Evolutionary conservation across 192 early-diverging fungal genomes (phyloP).

Genomic region (Umbelopsis vinacea): DNA sequence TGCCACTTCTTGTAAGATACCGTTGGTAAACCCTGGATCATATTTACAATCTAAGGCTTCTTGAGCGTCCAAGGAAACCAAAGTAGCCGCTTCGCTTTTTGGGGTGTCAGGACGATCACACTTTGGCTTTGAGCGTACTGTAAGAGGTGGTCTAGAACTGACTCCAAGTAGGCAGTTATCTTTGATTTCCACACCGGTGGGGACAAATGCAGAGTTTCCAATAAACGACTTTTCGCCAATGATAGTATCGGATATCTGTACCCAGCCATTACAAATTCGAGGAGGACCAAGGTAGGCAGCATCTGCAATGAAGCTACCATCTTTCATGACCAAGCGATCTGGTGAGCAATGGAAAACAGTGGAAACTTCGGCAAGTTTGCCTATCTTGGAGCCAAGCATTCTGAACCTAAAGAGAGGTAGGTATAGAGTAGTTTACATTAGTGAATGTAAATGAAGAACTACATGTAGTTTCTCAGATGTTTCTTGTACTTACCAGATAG

Average conservation of each 20-base stretch:
- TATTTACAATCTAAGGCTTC: not conserved
- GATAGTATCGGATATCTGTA: conserved; percentile 5
- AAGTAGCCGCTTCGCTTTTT: not conserved
- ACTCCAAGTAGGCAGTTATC: not conserved
- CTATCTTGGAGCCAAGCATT: conserved; percentile 10
- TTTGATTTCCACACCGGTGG: conserved; percentile 5
- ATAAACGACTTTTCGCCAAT: conserved; percentile 12
- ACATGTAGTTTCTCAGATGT: not conserved
- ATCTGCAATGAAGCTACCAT: conserved; percentile 13
- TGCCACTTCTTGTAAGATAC: not conserved
- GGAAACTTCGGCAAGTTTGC: not conserved
- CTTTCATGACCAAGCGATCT: conserved; percentile 4
- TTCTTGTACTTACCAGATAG: not conserved
- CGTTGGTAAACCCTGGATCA: not conserved
- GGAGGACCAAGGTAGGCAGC: conserved; percentile 15
- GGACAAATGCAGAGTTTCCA: conserved; percentile 8
- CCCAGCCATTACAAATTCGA: not conserved
- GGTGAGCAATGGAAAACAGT: conserved; percentile 16
- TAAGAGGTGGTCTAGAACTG: not conserved
- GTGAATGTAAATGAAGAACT: not conserved
- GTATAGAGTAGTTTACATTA: not conserved
- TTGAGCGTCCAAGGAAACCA: not conserved
- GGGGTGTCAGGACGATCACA: not conserved
- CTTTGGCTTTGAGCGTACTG: not conserved
- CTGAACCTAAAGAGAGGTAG: not conserved